Conservation (phyloP, 352 stramenopile genomes). For the Phytophthora ramorum region DNA sequence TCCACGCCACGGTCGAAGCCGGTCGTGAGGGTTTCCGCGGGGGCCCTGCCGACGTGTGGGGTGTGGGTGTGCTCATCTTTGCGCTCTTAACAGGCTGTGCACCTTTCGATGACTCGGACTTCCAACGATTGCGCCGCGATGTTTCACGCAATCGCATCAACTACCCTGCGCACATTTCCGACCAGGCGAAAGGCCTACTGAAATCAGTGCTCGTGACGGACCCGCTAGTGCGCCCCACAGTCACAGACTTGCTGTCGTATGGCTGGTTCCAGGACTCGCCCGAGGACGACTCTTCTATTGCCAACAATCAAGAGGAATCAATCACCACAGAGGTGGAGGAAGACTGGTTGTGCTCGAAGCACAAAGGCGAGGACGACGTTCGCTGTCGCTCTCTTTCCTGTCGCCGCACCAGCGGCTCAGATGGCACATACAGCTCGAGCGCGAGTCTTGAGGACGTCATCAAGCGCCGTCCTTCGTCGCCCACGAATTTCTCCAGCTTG, state of each 20-base stretch:
- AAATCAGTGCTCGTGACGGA: conserved; percentile 75
- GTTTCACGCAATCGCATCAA: conserved; percentile 74
- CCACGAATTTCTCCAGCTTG: conserved; percentile 26
- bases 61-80: conserved; percentile 81
- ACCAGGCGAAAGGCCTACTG: conserved; percentile 68
- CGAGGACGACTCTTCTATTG: conserved; percentile 5
- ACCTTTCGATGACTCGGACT: conserved; percentile 83
- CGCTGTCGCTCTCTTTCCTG: conserved; percentile 54
- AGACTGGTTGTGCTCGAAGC: conserved; percentile 30
- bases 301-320: conserved; percentile 22
- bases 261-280: conserved; percentile 53
- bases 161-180: conserved; percentile 70
- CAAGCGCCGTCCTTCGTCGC: conserved; percentile 27
- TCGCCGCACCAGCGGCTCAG: conserved; percentile 46
- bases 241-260: conserved; percentile 69
- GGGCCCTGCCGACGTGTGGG: conserved; percentile 81
- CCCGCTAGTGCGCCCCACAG: conserved; percentile 58
- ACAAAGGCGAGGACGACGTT: conserved; percentile 22
- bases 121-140: conserved; percentile 65
- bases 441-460: conserved; percentile 62
- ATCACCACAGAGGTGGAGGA: conserved; percentile 12
- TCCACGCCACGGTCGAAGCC: conserved; percentile 40
- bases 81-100: conserved; percentile 83
- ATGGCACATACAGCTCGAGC: conserved; percentile 66
- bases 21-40: conserved; percentile 56